phyloP scores from a whole-genome alignment of 371 early-diverging fungal species.

The Zychaea mexicana region DNA sequence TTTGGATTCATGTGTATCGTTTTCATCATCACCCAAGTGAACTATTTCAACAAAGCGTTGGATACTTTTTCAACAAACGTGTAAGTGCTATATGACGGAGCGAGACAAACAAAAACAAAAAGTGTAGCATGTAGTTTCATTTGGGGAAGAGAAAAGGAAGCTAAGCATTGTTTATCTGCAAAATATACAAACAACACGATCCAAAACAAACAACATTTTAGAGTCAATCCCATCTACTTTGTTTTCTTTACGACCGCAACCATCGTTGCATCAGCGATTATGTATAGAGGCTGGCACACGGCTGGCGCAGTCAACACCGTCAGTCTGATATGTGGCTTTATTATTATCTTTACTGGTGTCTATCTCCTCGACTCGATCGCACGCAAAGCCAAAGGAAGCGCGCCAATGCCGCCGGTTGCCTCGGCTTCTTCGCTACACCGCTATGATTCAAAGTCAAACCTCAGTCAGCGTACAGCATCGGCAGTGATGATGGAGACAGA shows the following conservation, averaged over 20 bases:
- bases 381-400: constrained; percentile 7
- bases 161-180: too few relatives aligned
- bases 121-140: too few relatives aligned
- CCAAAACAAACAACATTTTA: background rate
- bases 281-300: constrained; percentile 82
- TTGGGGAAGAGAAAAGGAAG: too few relatives aligned
- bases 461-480: background rate
- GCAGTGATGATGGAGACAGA: background rate
- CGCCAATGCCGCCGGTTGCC: constrained; percentile 1
- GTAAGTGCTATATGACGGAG: constrained; percentile 32
- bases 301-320: constrained; percentile 66
- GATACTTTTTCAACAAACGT: constrained; percentile 87
- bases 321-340: constrained; percentile 81
- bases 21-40: constrained; percentile 87
- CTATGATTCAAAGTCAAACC: constrained; percentile 6
- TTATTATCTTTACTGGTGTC: constrained; percentile 87
- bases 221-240: constrained; percentile 86
- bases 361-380: constrained; percentile 58
- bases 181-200: background rate
- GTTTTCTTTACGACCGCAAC: constrained; percentile 90
- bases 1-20: constrained; percentile 74
- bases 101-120: background rate
- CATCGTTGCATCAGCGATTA: constrained; percentile 79
- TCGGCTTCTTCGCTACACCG: constrained; percentile 13
- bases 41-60: constrained; percentile 96